A percentile compares a stretch with the other conserved stretches of the same genome.
These are phyloP conservation scores for Podila minutissima DNA, from an alignment of 192 early-diverging fungal species.

Conservation along the genomic window DNA sequence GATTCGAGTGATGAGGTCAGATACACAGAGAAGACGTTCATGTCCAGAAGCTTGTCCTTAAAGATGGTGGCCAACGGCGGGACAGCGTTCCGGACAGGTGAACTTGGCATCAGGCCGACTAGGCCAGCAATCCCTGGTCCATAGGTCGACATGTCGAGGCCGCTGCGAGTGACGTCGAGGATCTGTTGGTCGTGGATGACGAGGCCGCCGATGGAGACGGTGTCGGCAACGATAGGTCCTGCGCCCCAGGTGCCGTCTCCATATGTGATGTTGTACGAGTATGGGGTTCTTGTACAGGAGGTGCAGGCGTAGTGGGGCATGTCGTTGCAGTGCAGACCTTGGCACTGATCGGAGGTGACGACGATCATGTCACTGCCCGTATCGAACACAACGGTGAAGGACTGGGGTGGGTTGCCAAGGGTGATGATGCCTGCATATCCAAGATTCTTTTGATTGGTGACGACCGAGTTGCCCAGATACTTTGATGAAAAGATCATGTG, in stretches of 20 bases:
- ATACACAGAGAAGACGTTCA: slow-evolving; percentile 47
- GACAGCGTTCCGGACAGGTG: slow-evolving; percentile 38
- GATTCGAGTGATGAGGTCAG: slow-evolving; percentile 4
- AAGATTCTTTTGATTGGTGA: slow-evolving; percentile 34
- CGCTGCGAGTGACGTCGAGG: slow-evolving; percentile 40
- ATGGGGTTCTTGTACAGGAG: slow-evolving; percentile 44
- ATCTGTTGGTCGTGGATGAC: slow-evolving; percentile 45
- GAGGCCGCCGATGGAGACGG: slow-evolving; percentile 41
- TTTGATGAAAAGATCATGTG: slow-evolving; percentile 25
- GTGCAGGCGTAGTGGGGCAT: slow-evolving; percentile 46
- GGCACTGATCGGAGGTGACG: slow-evolving; percentile 40
- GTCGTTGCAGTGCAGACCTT: slow-evolving; percentile 21
- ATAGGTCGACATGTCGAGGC: slow-evolving; percentile 33
- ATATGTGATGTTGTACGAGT: slow-evolving; percentile 50
- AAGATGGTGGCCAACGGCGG: slow-evolving; percentile 35
- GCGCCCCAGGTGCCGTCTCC: slow-evolving; percentile 52
- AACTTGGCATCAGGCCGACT: slow-evolving; percentile 44
- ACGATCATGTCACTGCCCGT: slow-evolving; percentile 71
- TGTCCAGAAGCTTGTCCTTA: slow-evolving; percentile 35
- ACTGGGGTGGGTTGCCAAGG: slow-evolving; percentile 86
- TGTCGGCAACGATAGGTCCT: slow-evolving; percentile 38
- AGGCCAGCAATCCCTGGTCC: slow-evolving; percentile 30
- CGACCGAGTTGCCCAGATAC: slow-evolving; percentile 35
- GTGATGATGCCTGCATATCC: slow-evolving; percentile 92
- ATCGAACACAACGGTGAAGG: slow-evolving; percentile 91